Evolutionary conservation across 2,329 filamentous ascomycete species (phyloP).

Genomic region (Tolypocladium endophyticum): DNA sequence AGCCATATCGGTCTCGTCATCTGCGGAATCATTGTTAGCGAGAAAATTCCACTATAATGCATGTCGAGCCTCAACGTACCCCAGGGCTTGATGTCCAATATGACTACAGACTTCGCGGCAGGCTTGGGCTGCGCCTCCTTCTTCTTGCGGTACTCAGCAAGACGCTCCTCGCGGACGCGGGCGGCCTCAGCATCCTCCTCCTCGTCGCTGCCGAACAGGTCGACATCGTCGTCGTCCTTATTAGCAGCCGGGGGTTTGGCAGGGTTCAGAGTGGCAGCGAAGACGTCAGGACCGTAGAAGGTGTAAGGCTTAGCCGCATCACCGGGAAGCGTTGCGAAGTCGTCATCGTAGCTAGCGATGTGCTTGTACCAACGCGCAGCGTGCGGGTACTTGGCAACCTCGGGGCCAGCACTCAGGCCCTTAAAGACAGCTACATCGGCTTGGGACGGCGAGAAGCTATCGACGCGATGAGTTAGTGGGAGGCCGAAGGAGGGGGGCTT

Average conservation of each 20-base stretch:
- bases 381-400: constrained; percentile 81
- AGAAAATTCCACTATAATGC: background rate
- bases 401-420: constrained; percentile 66
- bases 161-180: constrained; percentile 74
- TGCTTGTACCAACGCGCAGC: constrained; percentile 99
- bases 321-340: constrained; percentile 84
- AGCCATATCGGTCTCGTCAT: constrained; percentile 90
- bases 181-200: constrained; percentile 86
- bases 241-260: constrained; percentile 66
- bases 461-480: background rate
- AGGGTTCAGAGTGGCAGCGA: constrained; percentile 71
- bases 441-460: constrained; percentile 62
- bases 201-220: constrained; percentile 90
- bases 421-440: constrained; percentile 96
- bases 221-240: constrained; percentile 75
- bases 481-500: background rate
- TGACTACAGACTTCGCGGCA: constrained; percentile 92
- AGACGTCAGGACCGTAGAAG: constrained; percentile 78
- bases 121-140: constrained; percentile 89
- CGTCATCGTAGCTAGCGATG: constrained; percentile 82
- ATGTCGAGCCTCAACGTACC: constrained; percentile 48
- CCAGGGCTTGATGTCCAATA: constrained; percentile 96
- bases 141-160: constrained; percentile 93
- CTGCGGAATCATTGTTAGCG: constrained; percentile 25
- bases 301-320: constrained; percentile 84